Conservation (phyloP, 768 basidiomycete species). For the Boletus bicolor region DNA sequence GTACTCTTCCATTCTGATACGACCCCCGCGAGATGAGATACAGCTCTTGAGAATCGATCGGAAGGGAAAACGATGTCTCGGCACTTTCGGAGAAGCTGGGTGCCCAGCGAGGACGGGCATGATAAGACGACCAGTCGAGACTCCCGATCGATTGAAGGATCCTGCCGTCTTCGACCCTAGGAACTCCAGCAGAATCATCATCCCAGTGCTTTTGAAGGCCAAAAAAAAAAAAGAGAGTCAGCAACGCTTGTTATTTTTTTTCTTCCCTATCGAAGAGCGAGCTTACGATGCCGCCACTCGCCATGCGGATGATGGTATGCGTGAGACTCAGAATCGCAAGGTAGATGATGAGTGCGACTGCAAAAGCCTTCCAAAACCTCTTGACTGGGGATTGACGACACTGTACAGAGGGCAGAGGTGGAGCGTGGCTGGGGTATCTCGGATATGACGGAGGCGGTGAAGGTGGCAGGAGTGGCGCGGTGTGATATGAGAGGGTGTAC, state of each 20-base stretch:
- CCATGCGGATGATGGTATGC: conserved; percentile 1
- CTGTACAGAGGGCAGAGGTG: background rate
- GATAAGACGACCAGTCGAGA: conserved; percentile 17
- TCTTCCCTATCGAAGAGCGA: too few species aligned
- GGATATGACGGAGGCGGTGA: conserved; percentile 15
- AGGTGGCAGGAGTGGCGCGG: background rate
- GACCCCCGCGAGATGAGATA: conserved; percentile 36
- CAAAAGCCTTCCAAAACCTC: conserved; percentile 17
- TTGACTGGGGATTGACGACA: conserved; percentile 1
- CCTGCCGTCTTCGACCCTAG: conserved; percentile 13
- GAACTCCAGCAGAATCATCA: background rate
- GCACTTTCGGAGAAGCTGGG: conserved; percentile 14
- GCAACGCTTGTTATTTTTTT: background rate
- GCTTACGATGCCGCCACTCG: background rate
- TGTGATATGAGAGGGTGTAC: conserved; percentile 8
- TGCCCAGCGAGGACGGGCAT: conserved; percentile 15
- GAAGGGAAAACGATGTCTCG: conserved; percentile 29
- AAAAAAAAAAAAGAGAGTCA: background rate
- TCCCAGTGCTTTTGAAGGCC: background rate
- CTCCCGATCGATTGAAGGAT: conserved; percentile 11
- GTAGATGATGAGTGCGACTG: conserved; percentile 11
- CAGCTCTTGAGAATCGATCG: conserved; percentile 27
- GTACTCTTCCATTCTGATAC: conserved; percentile 21
- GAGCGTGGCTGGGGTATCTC: background rate
- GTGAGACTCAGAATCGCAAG: background rate